Evolutionary conservation across 2,329 filamentous ascomycete species (phyloP), one percentile per base, ranked within the genome.

Genomic region (Drechmeria coniospora): DNA sequence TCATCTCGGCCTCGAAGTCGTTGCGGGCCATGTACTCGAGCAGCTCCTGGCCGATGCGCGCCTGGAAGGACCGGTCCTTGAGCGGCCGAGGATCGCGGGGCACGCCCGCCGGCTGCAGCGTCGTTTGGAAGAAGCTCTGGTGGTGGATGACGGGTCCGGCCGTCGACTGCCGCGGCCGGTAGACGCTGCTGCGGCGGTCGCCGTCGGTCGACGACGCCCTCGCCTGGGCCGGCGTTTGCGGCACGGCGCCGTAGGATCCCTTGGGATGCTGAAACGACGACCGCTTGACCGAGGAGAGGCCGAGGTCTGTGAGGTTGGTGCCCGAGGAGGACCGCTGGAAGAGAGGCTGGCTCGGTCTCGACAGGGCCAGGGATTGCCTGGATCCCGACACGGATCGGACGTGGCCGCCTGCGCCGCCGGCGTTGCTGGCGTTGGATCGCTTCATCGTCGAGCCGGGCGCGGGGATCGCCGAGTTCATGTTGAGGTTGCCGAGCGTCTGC

Each of bases 1-100:
- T 94, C 76, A 92, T 93, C 42, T 95, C 86, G 67, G 94, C 74
- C 54, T 98, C 90, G 45, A 95, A 98, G 47, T 94, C 93, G 51
- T 94, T 78, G 32, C 86, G 76, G 1, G 82, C 76, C 47, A 98
- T 67, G 48, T 92, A 98, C 40, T 98, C 90, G 39, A 92, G 59
- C 30, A 98, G 57, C 45, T 98, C 86, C 41, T 90, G 79, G 6
- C 79, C 82, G 51, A 98, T 86, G 31, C 77, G 73, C 17, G 73
- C 66, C 47, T 92, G 81, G 41, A 79, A 92, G 14, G 68, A 66
- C 21, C 80, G 66, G 46, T 95, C 83, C 46, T 77, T 80, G 29
- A 95, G 60, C 10, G 86, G 80, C 31, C 92, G 72, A 1, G 90
- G 87, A 46, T 98, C 92, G 35, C 74, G 69, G 1, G 84, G 82